These are phyloP conservation scores for Aureobasidium sp. DNA, from an alignment of 2,329 filamentous ascomycete genomes.

Conservation along the genomic window DNA sequence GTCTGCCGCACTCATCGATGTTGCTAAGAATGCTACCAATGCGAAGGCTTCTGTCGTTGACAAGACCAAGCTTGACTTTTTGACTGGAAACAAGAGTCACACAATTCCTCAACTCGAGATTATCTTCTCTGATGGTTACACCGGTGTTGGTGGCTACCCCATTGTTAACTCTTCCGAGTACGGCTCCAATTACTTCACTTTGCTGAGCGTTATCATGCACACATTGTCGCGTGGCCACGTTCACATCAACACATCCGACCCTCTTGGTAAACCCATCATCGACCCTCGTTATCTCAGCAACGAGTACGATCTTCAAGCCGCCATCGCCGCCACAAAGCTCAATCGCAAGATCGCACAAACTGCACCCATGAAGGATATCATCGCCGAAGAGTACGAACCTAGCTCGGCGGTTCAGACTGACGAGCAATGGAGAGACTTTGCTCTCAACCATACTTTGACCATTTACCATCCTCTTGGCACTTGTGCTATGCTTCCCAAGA, in stretches of 20 bases:
- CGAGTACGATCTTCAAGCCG: conserved; percentile 19
- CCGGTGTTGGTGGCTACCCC: conserved; percentile 30
- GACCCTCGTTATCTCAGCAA: conserved; percentile 29
- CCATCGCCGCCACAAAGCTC: conserved; percentile 27
- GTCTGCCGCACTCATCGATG: conserved; percentile 22
- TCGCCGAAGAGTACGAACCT: conserved; percentile 26
- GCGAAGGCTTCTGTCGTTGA: conserved; percentile 26
- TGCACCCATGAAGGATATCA: conserved; percentile 23
- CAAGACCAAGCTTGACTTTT: conserved; percentile 15
- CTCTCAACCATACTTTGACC: conserved; percentile 21
- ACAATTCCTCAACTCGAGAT: conserved; percentile 23
- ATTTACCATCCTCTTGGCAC: conserved; percentile 28
- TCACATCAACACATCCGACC: conserved; percentile 26
- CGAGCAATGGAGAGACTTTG: conserved; percentile 22
- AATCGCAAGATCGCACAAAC: conserved; percentile 26
- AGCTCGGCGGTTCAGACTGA: conserved; percentile 4
- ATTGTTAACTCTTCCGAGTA: neutral
- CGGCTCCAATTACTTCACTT: conserved; percentile 21
- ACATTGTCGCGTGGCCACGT: conserved; percentile 26
- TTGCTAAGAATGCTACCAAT: conserved; percentile 29
- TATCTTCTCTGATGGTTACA: conserved; percentile 20
- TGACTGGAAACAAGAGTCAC: neutral
- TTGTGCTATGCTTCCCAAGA: conserved; percentile 24
- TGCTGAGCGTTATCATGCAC: conserved; percentile 27
- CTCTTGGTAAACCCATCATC: conserved; percentile 24